Evolutionary conservation across 768 basidiomycete genomes (phyloP).

Genomic region (Hericium coralloides): DNA sequence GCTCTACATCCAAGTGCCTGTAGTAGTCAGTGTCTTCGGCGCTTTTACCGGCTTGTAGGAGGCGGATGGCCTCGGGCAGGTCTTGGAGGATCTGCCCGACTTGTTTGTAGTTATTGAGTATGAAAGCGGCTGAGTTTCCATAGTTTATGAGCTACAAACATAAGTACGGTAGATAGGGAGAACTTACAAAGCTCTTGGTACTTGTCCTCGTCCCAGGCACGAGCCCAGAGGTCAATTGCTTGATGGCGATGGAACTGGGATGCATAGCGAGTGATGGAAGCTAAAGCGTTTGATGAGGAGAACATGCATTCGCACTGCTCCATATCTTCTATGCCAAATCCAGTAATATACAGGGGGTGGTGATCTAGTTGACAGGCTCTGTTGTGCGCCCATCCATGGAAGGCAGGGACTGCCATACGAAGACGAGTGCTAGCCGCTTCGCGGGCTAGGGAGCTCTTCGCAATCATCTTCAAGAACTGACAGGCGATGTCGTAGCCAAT

Average conservation of each 20-base stretch:
- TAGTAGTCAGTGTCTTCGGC: too few species aligned
- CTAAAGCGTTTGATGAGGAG: background rate
- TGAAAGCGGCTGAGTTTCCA: too few species aligned
- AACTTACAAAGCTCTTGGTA: background rate
- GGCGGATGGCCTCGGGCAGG: too few species aligned
- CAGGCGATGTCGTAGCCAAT: conserved; percentile 1
- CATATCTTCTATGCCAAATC: background rate
- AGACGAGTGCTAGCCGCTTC: background rate
- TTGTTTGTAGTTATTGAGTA: too few species aligned
- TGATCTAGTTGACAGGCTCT: background rate
- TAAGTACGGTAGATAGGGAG: too few species aligned
- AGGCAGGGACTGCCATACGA: background rate
- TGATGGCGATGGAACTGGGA: conserved; percentile 1
- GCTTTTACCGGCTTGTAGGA: too few species aligned
- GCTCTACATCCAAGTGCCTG: too few species aligned
- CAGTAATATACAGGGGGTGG: background rate
- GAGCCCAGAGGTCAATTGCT: background rate
- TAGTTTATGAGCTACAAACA: too few species aligned
- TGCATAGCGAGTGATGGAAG: background rate
- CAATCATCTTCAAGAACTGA: background rate
- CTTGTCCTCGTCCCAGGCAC: background rate
- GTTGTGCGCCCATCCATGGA: background rate
- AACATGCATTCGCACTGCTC: background rate
- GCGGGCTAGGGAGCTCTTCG: background rate
- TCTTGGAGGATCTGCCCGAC: too few species aligned